Base-by-base conservation (phyloP, 2,329 filamentous ascomycete genomes). In the Tricladium varicosporioides region DNA sequence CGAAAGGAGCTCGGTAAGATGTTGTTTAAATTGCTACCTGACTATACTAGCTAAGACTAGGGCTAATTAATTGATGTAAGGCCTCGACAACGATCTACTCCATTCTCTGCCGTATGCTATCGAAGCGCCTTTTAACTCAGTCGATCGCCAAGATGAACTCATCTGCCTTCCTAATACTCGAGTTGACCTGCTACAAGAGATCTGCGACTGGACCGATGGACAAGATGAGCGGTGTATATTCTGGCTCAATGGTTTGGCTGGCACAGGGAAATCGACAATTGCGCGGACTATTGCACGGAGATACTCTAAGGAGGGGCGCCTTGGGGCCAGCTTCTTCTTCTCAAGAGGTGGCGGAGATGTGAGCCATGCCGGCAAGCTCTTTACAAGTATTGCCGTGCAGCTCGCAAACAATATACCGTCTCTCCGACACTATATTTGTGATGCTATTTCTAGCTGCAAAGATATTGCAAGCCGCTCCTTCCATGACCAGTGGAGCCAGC, bases 401-500 rank as follows among this genome's bases (percentile, higher is more conserved):
- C 58, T 61, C 5, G 44, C 53, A 10, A 4, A 32, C 8, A 47
- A 40, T 9, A 32, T 58, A 54, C 51, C 56, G 9, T 31, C 47
- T 31, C 15, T 59, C 11, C 19, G 31, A 27, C 11, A 19, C 1
- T 16, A 60, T 31, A 53, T 60, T 43, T 52, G 22, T 42, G 54
- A 60, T 7, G 57, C 51, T 49, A 31, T 58, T 31, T 40, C 7
- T 2, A 18, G 58, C 13, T 42, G 43, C 2, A 44, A 42, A 22
- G 59, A 58, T 44, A 57, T 62, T 51, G 47, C 40, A 19, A 51
- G 15, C 32, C 42, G 32, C 22, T 53, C 51, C 3, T 46, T 80
- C 75, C 18, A 77, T 60, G 11, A 76, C 74, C 72, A 77, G 74
- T 8, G 69, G 72, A 15, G 77, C 65, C 44, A 79, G 64, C 61